Percentiles rank a stretch among this genome's conserved stretches.
phyloP scores from a whole-genome alignment of 148 eudicot genomes.

The Fagopyrum tataricum region DNA sequence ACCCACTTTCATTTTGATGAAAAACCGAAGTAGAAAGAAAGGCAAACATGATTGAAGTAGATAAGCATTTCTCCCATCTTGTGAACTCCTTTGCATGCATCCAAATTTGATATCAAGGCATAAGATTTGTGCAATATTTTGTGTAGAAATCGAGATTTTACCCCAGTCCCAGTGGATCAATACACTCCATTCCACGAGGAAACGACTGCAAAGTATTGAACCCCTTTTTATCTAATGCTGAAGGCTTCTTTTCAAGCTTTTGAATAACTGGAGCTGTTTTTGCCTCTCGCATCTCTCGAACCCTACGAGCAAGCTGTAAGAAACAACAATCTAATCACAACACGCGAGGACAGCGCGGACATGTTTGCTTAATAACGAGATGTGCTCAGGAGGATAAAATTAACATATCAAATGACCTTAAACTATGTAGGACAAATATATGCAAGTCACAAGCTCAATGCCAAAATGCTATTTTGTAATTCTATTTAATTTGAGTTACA shows the following conservation, averaged over 20 bases:
- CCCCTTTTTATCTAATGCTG: constrained; percentile 48
- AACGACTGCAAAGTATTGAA: constrained; percentile 69
- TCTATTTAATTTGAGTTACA: background rate
- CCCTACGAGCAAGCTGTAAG: constrained; percentile 90
- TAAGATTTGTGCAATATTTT: background rate
- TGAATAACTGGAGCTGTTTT: constrained; percentile 56
- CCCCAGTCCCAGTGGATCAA: constrained; percentile 98
- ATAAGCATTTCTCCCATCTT: background rate
- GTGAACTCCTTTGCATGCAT: constrained; percentile 1
- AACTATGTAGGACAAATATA: background rate
- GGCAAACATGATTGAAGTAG: background rate
- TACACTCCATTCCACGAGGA: constrained; percentile 94
- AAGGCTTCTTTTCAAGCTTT: constrained; percentile 58
- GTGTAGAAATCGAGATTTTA: constrained; percentile 22
- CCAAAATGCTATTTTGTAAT: background rate
- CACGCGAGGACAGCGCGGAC: background rate
- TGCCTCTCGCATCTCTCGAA: constrained; percentile 96
- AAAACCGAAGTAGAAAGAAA: background rate
- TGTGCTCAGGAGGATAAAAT: constrained; percentile 12
- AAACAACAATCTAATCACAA: background rate
- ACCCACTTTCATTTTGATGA: background rate
- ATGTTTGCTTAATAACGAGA: background rate
- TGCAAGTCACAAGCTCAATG: too few relatives aligned
- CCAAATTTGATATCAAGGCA: background rate
- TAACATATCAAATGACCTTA: background rate